Percentiles rank a stretch among this genome's conserved stretches.
Conservation (phyloP, 2,329 filamentous ascomycete species). For the Ceratocystiopsis minuta region DNA sequence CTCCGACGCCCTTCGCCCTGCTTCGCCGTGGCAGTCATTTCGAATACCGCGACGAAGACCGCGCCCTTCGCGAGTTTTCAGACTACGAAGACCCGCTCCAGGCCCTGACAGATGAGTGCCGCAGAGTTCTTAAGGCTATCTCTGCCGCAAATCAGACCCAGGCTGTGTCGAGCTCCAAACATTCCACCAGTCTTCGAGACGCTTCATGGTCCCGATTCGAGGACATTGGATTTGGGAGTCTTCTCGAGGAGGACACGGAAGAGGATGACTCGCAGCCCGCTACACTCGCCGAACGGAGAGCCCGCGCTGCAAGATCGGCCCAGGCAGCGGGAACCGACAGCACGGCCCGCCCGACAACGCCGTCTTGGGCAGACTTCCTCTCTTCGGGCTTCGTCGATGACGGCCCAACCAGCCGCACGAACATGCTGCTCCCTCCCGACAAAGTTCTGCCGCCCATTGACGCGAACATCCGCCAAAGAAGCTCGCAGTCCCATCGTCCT, state of each 20-base stretch:
- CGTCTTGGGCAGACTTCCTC: conserved; percentile 95
- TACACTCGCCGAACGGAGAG: conserved; percentile 21
- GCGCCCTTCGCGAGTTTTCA: conserved; percentile 67
- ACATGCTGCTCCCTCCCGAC: conserved; percentile 72
- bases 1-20: conserved; percentile 81
- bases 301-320: conserved; percentile 35
- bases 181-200: conserved; percentile 57
- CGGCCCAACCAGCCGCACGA: conserved; percentile 40
- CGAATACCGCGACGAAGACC: conserved; percentile 79
- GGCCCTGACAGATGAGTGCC: conserved; percentile 84
- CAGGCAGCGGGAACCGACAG: conserved; percentile 50
- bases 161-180: conserved; percentile 45
- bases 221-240: conserved; percentile 73
- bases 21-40: conserved; percentile 85
- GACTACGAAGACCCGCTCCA: conserved; percentile 77
- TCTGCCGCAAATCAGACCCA: conserved; percentile 77
- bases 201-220: conserved; percentile 95
- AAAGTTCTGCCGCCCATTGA: conserved; percentile 79
- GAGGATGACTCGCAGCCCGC: conserved; percentile 31
- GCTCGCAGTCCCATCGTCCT: conserved; percentile 69
- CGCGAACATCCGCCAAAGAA: conserved; percentile 52
- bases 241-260: conserved; percentile 52
- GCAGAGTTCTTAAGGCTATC: conserved; percentile 74
- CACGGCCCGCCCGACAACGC: conserved; percentile 71
- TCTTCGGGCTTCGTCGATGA: conserved; percentile 82